Conservation (phyloP, 352 stramenopile species). For the Globisporangium orthogonon region DNA sequence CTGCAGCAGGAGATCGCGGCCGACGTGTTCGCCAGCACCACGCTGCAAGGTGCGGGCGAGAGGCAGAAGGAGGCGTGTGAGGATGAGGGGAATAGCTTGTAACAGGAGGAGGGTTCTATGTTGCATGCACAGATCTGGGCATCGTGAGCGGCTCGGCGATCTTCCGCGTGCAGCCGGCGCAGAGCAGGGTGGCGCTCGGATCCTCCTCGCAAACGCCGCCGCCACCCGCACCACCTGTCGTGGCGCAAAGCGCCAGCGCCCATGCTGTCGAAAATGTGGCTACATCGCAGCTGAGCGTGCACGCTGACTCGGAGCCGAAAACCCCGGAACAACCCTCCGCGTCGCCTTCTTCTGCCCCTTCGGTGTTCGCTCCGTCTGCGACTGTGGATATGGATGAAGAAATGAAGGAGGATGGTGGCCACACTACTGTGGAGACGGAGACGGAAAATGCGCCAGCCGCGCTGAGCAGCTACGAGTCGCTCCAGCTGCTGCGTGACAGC, state of each 20-base stretch:
- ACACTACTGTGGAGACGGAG: background rate
- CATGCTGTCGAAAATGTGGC: background rate
- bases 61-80: background rate
- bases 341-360: background rate
- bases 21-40: conserved; percentile 47
- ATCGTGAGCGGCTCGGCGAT: conserved; percentile 81
- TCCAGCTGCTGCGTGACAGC: conserved; percentile 67
- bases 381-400: conserved; percentile 30
- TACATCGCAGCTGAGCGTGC: background rate
- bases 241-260: no score
- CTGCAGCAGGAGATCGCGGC: conserved; percentile 62
- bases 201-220: background rate
- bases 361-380: background rate
- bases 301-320: background rate
- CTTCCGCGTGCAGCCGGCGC: conserved; percentile 54
- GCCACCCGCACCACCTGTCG: background rate
- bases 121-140: conserved; percentile 43
- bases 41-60: conserved; percentile 44
- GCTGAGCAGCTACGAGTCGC: conserved; percentile 49
- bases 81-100: background rate
- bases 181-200: background rate
- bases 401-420: conserved; percentile 27
- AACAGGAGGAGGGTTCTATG: background rate
- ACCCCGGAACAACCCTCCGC: background rate
- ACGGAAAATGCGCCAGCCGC: background rate